Base-by-base conservation (phyloP, 805 yeast species). In the Candida ascalaphidarum region DNA sequence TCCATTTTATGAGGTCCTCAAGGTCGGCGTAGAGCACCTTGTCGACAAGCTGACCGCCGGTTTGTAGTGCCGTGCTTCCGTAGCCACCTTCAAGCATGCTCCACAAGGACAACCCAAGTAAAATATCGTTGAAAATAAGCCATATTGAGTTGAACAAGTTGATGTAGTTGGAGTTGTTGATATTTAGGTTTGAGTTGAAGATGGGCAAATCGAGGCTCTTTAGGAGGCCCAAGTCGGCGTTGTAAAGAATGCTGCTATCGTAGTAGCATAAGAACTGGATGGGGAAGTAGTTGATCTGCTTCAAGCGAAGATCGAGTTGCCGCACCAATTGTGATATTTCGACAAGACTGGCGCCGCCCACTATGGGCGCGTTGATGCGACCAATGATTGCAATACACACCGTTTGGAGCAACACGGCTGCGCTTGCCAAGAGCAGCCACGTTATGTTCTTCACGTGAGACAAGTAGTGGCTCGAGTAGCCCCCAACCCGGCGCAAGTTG, bases 81-180 rank as follows among this genome's bases (percentile, higher is more conserved):
- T 17, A 17, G 18, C 8, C 18, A 29, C 56, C 58, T 5, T 61
- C 70, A 14, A 55, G 41, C 3, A 79, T 33, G 1, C 70, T 39
- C 8, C 74, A 60, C 0, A 78, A 68, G 0, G 82, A 36, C 7
- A 72, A 44, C 0, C 98, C 98, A 20, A 88, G 49, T 1, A 88
- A 63, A 5, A 82, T 48, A 50, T 92, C 98, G 50, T 92, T 89
- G 4, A 77, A 52, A 1, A 85, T 77, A 11, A 92, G 60, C 97
- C 97, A 92, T 2, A 88, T 36, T 1, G 88, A 78, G 44, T 94
- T 94, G 60, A 84, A 85, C 35, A 89, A 73, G 33, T 78, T 65
- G 42, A 82, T 81, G 43, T 81, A 82, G 46, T 80, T 59, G 23
- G 68, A 61, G 35, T 63, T 63, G 33, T 60, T 53, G 37, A 55